Conservation (phyloP, 306 rosid species). For the Cyclanthera cordifolia region DNA sequence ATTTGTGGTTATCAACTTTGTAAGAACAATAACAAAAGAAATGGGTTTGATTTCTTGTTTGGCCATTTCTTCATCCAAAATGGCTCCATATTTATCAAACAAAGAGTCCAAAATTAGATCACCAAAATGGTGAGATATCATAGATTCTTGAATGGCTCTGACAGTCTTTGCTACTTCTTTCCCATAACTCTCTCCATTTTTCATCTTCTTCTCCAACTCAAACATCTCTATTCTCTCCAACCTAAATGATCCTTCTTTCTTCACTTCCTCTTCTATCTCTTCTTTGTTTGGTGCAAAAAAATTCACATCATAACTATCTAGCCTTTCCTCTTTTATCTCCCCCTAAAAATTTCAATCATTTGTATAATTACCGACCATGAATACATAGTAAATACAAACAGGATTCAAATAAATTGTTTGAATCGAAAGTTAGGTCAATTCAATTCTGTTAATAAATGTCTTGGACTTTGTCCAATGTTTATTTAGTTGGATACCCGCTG, state of each 20-base stretch:
- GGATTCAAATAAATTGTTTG: too few species aligned
- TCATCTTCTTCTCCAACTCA: conserved; percentile 30
- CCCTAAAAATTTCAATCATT: too few species aligned
- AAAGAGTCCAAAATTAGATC: conserved; percentile 48
- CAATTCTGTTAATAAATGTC: too few species aligned
- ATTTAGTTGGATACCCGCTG: too few species aligned
- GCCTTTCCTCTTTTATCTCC: conserved; percentile 44
- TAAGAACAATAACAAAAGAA: conserved; percentile 49
- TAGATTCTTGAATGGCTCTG: conserved; percentile 86
- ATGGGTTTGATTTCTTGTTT: conserved; percentile 51
- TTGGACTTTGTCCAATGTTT: too few species aligned
- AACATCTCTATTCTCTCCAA: conserved; percentile 51
- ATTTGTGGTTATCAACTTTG: too few species aligned
- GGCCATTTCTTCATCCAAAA: conserved; percentile 46
- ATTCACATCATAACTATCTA: conserved; percentile 77
- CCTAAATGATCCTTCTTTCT: conserved; percentile 53
- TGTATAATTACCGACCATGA: too few species aligned
- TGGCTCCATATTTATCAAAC: conserved; percentile 42
- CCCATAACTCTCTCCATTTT: conserved; percentile 38
- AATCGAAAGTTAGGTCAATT: too few species aligned
- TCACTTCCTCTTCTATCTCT: conserved; percentile 64
- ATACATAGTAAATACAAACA: too few species aligned
- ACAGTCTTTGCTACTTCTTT: conserved; percentile 51
- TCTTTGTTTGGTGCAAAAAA: conserved; percentile 79
- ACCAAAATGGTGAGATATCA: conserved; percentile 69